phyloP scores from a whole-genome alignment of 75 land plant species.

The Adiantum capillusveneris region DNA sequence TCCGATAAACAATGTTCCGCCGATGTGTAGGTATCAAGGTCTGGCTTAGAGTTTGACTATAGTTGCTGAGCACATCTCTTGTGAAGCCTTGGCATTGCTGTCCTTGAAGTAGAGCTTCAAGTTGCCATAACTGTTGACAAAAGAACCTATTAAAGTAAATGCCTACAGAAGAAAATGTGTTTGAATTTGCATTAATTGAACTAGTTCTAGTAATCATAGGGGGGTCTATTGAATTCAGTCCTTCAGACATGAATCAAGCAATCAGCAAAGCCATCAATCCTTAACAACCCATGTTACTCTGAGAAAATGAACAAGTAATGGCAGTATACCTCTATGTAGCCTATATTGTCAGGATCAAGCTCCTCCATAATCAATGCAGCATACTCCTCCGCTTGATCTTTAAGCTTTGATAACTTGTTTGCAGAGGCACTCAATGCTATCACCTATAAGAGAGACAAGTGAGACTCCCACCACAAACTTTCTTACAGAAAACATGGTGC shows the following conservation, averaged over 20 bases:
- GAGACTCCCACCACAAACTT: too few species aligned
- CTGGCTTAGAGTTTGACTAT: slow-evolving; percentile 56
- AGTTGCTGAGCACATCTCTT: slow-evolving; percentile 55
- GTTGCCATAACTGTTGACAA: slow-evolving; percentile 66
- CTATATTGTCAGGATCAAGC: slow-evolving; percentile 70
- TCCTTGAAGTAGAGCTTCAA: slow-evolving; percentile 65
- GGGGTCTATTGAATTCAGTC: neutral
- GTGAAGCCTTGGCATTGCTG: slow-evolving; percentile 9
- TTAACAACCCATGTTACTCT: too few species aligned
- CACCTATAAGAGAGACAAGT: too few species aligned
- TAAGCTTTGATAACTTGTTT: slow-evolving; percentile 68
- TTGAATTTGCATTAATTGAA: neutral
- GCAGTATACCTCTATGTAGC: slow-evolving; percentile 74
- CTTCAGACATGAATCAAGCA: neutral
- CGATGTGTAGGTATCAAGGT: slow-evolving; percentile 32
- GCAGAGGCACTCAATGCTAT: slow-evolving; percentile 90
- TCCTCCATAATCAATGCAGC: slow-evolving; percentile 94
- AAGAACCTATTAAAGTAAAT: neutral
- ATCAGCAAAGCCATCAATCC: neutral
- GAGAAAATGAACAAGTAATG: neutral
- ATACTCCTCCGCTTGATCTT: slow-evolving; percentile 87
- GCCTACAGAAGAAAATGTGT: neutral
- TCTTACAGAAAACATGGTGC: too few species aligned
- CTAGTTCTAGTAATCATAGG: neutral
- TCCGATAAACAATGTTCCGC: slow-evolving; percentile 9